Conservation (phyloP, 2,329 filamentous ascomycete genomes). For the Calonectria multiphialidica region DNA sequence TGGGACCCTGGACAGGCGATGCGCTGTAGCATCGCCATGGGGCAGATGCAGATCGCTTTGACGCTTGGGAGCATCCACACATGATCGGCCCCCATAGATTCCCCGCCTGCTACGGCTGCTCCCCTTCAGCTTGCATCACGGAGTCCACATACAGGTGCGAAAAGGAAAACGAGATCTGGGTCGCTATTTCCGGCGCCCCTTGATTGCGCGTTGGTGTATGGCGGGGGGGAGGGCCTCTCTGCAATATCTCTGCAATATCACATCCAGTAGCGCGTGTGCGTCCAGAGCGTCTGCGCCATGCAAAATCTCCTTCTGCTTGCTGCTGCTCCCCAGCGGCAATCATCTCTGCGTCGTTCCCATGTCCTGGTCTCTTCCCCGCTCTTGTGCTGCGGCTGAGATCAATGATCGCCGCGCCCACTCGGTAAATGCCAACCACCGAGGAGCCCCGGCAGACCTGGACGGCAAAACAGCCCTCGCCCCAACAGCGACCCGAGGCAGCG, state of each 20-base stretch:
- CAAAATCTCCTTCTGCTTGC: not conserved
- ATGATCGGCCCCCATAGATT: slow-evolving; percentile 3
- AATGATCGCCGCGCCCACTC: not conserved
- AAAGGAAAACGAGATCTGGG: not conserved
- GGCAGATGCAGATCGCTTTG: slow-evolving; percentile 15
- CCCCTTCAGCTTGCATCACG: not conserved
- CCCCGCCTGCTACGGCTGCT: not conserved
- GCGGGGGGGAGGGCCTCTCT: not conserved
- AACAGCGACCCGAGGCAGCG: not conserved
- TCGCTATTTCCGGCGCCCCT: not conserved
- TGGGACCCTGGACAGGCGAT: not conserved
- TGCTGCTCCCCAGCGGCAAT: not conserved
- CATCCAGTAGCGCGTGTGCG: not conserved
- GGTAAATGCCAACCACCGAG: not conserved
- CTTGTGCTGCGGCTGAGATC: slow-evolving; percentile 1
- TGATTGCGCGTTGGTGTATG: not conserved
- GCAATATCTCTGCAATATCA: not conserved
- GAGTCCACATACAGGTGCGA: not conserved
- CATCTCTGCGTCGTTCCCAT: not conserved
- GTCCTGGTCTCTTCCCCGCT: not conserved
- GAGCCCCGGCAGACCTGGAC: not conserved
- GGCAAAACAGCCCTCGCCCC: not conserved
- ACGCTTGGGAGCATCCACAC: slow-evolving; percentile 1
- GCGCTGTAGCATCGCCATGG: not conserved
- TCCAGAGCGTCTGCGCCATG: not conserved